These are phyloP conservation scores for Monosporascus sp. DNA, from an alignment of 2,329 filamentous ascomycete species.

Conservation along the genomic window DNA sequence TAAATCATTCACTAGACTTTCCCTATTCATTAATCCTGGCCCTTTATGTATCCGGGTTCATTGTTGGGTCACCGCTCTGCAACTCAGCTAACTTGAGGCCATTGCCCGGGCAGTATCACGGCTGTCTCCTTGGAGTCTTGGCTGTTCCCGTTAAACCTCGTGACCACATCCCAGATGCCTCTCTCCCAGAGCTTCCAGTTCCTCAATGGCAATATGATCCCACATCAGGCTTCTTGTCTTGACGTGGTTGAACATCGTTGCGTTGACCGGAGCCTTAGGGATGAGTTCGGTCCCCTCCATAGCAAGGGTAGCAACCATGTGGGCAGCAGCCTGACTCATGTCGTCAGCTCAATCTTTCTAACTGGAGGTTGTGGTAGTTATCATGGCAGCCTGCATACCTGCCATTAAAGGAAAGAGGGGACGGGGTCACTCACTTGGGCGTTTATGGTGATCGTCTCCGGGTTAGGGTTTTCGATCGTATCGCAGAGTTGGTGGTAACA, in stretches of 20 bases:
- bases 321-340: constrained; percentile 21
- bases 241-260: constrained; percentile 8
- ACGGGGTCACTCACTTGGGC: constrained; percentile 17
- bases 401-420: background rate
- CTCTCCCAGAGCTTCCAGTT: background rate
- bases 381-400: background rate
- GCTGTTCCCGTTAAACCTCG: background rate
- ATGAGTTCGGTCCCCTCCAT: constrained; percentile 26
- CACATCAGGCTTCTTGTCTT: background rate
- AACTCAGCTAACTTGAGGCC: too few relatives aligned
- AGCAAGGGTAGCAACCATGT: constrained; percentile 26
- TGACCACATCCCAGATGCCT: background rate
- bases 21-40: too few relatives aligned
- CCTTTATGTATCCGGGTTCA: too few relatives aligned
- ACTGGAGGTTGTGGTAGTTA: background rate
- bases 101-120: too few relatives aligned
- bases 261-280: constrained; percentile 23
- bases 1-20: too few relatives aligned
- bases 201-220: background rate
- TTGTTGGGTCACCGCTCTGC: too few relatives aligned
- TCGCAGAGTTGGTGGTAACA: constrained; percentile 33
- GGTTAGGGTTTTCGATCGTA: constrained; percentile 26
- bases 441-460: constrained; percentile 26
- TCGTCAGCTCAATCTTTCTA: background rate
- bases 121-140: too few relatives aligned